Evolutionary conservation across 2,329 filamentous ascomycete species (phyloP).

Genomic region (Alternaria sp.): DNA sequence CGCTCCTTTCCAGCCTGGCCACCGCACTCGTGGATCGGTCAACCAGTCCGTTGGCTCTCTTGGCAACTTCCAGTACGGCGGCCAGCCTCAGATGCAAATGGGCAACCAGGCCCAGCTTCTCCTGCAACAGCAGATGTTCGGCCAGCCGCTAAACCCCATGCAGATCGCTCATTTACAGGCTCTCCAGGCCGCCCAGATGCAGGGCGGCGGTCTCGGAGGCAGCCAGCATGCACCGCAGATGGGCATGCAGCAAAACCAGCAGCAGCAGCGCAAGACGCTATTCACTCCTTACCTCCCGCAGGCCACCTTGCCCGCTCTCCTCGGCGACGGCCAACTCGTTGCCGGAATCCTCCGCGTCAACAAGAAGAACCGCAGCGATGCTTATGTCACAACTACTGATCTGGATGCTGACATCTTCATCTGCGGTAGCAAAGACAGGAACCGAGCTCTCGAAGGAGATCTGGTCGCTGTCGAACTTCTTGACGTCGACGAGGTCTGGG

Average conservation of each 20-base stretch:
- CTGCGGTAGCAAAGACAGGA: slow-evolving; percentile 98
- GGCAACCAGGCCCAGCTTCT: slow-evolving; percentile 80
- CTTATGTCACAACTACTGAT: slow-evolving; percentile 93
- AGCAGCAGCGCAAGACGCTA: slow-evolving; percentile 95
- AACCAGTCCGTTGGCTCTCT: slow-evolving; percentile 83
- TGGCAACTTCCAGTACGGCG: slow-evolving; percentile 86
- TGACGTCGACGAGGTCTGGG: slow-evolving; percentile 98
- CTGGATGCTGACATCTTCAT: slow-evolving; percentile 99
- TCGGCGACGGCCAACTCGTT: slow-evolving; percentile 91
- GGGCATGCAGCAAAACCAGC: slow-evolving; percentile 77
- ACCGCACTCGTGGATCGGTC: slow-evolving; percentile 84
- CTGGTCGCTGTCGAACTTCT: slow-evolving; percentile 94
- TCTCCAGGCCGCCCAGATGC: slow-evolving; percentile 86
- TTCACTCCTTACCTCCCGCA: slow-evolving; percentile 98
- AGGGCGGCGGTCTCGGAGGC: slow-evolving; percentile 69
- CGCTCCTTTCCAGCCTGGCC: slow-evolving; percentile 87
- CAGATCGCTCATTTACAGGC: slow-evolving; percentile 91
- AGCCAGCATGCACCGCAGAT: slow-evolving; percentile 72
- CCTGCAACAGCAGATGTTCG: slow-evolving; percentile 84
- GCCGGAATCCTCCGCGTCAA: slow-evolving; percentile 97
- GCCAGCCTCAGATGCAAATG: slow-evolving; percentile 79
- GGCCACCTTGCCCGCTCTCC: slow-evolving; percentile 86
- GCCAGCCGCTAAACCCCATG: slow-evolving; percentile 85
- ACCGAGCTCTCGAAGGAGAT: slow-evolving; percentile 94
- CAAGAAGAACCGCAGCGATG: slow-evolving; percentile 99